Percentiles rank a stretch among this genome's conserved stretches.
Evolutionary conservation across 352 stramenopile species (phyloP).

Genomic region (Phytophthora constricta): DNA sequence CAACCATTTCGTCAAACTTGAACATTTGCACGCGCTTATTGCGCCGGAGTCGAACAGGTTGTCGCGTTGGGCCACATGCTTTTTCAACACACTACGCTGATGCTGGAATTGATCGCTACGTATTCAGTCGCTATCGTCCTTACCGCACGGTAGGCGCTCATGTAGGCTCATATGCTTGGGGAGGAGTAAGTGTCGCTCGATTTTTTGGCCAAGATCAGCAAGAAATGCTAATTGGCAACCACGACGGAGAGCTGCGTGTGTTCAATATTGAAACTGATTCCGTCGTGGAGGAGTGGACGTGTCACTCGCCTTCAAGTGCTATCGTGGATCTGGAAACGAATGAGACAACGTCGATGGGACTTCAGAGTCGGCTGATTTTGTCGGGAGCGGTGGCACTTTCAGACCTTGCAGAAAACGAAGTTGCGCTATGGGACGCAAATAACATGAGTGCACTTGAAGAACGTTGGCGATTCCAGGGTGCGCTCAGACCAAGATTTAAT

Average conservation of each 20-base stretch:
- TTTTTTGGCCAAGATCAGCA: slow-evolving; percentile 72
- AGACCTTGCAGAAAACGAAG: slow-evolving; percentile 57
- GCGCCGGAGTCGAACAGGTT: slow-evolving; percentile 55
- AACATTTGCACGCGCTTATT: slow-evolving; percentile 75
- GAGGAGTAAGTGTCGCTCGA: slow-evolving; percentile 61
- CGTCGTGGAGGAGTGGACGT: slow-evolving; percentile 79
- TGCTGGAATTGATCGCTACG: slow-evolving; percentile 76
- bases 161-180: slow-evolving; percentile 55
- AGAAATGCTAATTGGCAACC: slow-evolving; percentile 77
- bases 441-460: slow-evolving; percentile 55
- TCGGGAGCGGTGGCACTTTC: slow-evolving; percentile 61
- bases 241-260: slow-evolving; percentile 68
- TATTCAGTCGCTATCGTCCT: slow-evolving; percentile 80
- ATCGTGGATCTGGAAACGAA: slow-evolving; percentile 81
- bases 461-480: slow-evolving; percentile 72
- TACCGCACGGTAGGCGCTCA: slow-evolving; percentile 69
- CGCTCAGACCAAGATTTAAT: slow-evolving; percentile 73
- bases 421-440: slow-evolving; percentile 80
- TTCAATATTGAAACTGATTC: slow-evolving; percentile 70
- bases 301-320: slow-evolving; percentile 70
- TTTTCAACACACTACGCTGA: slow-evolving; percentile 67
- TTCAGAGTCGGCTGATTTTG: slow-evolving; percentile 59
- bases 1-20: slow-evolving; percentile 48
- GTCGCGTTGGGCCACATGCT: slow-evolving; percentile 45
- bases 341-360: slow-evolving; percentile 57